Evolutionary conservation across 768 basidiomycete species (phyloP), one percentile per base, ranked within the genome.

Genomic region (Brasilioporus rufonigricans): DNA sequence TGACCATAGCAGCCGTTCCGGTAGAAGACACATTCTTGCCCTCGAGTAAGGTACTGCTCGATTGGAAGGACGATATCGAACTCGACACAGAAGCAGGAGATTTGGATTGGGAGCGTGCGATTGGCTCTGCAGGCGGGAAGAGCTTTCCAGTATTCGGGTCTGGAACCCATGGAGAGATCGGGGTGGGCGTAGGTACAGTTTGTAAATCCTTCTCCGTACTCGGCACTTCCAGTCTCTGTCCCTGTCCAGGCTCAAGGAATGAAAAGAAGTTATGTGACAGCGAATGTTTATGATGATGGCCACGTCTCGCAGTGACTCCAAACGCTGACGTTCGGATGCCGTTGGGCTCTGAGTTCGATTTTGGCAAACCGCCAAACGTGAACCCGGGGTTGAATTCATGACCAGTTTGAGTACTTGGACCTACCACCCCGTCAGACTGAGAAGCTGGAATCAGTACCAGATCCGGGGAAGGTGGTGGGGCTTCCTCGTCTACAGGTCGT

Each of bases 241-340:
- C 39, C 43, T 55, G 60, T 9, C 84, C 85, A 1, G 93, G 93
- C 61, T 95, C 93, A 40, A 98, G 85, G 67, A 97, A 97, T 0
- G 93, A 93, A 73, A 96, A 96, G 72, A 97, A 94, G 64, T 91
- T 93, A 68, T 97, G 93, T 1, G 93, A 96, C 12, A 94, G 71
- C 0, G 93, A 96, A 70, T 96, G 94, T 70, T 93, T 93, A 65
- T 96, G 94, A 71, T 97, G 88, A 64, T 93, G 91, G 0, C 91
- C 91, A 38, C 88, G 67, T 66, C 62, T 60, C 57, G 62, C 26
- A 57, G 72, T 46, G 63, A 75, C 55, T 58, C 68, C 52, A 33
- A 59, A 38, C 55, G 44, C 18, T 5, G 64, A 66, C 11, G 36
- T 10, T 29, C 43, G 60, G 11, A 67, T 57, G 14, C 48, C 41